Percentiles rank a stretch among this genome's conserved stretches.
These are phyloP conservation scores for Trypanosomatidae sp. DNA, from an alignment of 208 protist genomes.

Conservation along the genomic window DNA sequence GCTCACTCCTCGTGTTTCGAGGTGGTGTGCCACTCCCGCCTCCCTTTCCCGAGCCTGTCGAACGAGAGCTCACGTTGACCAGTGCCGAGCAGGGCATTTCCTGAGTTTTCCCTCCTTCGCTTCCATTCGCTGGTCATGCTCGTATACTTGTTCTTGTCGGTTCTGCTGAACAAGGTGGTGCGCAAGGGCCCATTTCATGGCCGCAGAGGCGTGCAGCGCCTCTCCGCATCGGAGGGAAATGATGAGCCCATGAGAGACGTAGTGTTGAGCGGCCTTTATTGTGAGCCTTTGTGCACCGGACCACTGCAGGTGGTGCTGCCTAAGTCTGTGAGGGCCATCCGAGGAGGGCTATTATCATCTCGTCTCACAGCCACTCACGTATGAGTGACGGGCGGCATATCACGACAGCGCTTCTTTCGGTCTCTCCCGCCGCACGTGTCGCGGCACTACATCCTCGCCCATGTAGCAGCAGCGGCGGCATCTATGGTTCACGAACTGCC, in stretches of 20 bases:
- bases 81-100: neutral
- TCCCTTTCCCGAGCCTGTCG: neutral
- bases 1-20: neutral
- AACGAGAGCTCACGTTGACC: too few species aligned
- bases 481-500: conserved; percentile 1
- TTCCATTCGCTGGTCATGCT: neutral
- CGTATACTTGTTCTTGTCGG: neutral
- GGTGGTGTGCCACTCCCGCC: neutral
- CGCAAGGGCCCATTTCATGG: too few species aligned
- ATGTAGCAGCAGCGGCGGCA: conserved; percentile 2
- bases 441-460: neutral
- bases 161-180: neutral
- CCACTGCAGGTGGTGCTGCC: too few species aligned
- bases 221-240: too few species aligned
- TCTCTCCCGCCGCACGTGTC: conserved; percentile 3
- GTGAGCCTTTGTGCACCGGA: too few species aligned
- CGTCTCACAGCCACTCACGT: neutral
- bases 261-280: too few species aligned
- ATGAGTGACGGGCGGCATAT: neutral
- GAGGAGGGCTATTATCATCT: too few species aligned
- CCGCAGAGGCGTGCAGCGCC: too few species aligned
- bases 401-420: neutral
- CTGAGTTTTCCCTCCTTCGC: neutral
- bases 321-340: too few species aligned
- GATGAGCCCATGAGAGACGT: too few species aligned